Base-by-base conservation (phyloP, 2,329 filamentous ascomycete genomes). In the Onygenales sp. region DNA sequence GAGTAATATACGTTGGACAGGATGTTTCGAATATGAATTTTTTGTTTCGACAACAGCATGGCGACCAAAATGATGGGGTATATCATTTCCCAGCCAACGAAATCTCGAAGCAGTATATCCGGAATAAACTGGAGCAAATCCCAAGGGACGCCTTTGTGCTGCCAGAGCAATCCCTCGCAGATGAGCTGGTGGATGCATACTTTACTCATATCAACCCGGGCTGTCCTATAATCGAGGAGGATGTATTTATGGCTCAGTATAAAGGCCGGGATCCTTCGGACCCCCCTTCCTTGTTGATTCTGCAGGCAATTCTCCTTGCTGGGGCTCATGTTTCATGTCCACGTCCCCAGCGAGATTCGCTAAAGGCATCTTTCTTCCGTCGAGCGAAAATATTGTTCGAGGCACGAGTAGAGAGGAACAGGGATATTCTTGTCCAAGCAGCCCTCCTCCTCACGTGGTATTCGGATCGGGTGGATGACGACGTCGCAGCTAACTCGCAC, bases 1-100 rank as follows among this genome's bases (percentile, higher is more conserved):
- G 77, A 27, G 72, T 77, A 9, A 78, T 76, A 53, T 81, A 78
- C 58, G 77, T 81, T 44, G 78, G 78, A 6, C 76, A 77, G 53
- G 77, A 79, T 57, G 72, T 78, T 55, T 81, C 78, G 36, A 81
- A 80, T 55, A 71, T 80, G 58, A 78, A 78, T 52, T 79, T 79
- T 57, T 65, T 80, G 43, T 73, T 80, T 32, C 74, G 76, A 10
- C 77, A 79, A 56, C 74, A 76, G 55, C 63, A 73, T 61, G 51
- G 46, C n/a, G 68, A 70, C 38, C 65, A 65, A 53, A 68, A 71
- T 54, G 69, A 70, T 43, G 65, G 70, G 57, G 58, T 75, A 59
- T 71, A 72, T 53, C 72, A 74, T 58, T 73, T 73, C 56, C 69
- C 72, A 5, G 68, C 69, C 43, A 73, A 72, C 57, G 65, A 72